phyloP scores from a whole-genome alignment of 2,329 filamentous ascomycete genomes.

The Aspergillus ruber region DNA sequence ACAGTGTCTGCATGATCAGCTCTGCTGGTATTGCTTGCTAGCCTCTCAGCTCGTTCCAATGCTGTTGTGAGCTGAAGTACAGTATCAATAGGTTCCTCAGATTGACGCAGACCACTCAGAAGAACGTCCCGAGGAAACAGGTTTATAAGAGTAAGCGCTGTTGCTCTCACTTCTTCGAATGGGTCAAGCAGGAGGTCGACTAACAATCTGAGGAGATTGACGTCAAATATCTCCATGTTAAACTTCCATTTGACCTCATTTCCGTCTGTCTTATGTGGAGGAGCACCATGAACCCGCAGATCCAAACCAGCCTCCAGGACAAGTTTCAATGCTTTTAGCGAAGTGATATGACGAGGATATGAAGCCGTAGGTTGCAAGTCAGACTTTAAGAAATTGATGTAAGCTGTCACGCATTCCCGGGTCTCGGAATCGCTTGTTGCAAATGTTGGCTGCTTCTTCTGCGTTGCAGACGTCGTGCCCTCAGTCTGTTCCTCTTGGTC shows the following conservation, averaged over 20 bases:
- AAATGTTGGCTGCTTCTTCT: constrained; percentile 19
- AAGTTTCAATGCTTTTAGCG: constrained; percentile 63
- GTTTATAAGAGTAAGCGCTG: constrained; percentile 42
- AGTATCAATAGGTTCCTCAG: constrained; percentile 13
- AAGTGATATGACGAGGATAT: constrained; percentile 82
- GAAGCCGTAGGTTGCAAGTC: constrained; percentile 77
- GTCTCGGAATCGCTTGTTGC: constrained; percentile 47
- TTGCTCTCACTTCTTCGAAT: constrained; percentile 79
- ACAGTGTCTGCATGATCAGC: constrained; percentile 91
- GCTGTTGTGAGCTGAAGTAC: constrained; percentile 24
- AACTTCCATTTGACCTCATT: constrained; percentile 47
- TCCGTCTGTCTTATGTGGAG: constrained; percentile 43
- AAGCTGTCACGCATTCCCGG: constrained; percentile 62
- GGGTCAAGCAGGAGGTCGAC: constrained; percentile 79
- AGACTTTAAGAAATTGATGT: constrained; percentile 61
- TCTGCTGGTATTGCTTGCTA: constrained; percentile 58
- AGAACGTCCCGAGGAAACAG: constrained; percentile 29
- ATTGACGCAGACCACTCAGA: constrained; percentile 8
- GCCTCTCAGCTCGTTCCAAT: constrained; percentile 28
- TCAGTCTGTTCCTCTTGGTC: constrained; percentile 22
- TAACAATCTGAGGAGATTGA: constrained; percentile 48
- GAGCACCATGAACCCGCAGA: constrained; percentile 30
- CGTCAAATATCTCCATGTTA: constrained; percentile 38
- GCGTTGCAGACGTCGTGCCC: constrained; percentile 5
- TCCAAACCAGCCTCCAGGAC: constrained; percentile 67